A percentile compares a stretch with the other conserved stretches of the same genome.
These are phyloP conservation scores for Wickerhamiella musiphila DNA, from an alignment of 805 yeast genomes.

Conservation along the genomic window DNA sequence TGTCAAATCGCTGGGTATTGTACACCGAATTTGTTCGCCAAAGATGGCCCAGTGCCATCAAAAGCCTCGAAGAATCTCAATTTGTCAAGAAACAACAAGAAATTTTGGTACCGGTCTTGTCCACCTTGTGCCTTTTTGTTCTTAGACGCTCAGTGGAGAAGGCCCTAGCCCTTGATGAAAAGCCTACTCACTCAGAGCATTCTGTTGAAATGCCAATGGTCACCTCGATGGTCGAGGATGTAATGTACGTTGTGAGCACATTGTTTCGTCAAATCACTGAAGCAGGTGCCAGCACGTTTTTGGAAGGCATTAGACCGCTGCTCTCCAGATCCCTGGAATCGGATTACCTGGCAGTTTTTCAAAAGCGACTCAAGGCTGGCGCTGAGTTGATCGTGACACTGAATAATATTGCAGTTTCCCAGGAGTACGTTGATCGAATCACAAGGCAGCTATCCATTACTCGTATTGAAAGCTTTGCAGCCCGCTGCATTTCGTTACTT, in stretches of 20 bases:
- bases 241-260: slow-evolving; percentile 53
- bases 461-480: slow-evolving; percentile 10
- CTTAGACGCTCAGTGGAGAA: slow-evolving; percentile 65
- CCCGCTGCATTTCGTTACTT: slow-evolving; percentile 25
- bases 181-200: slow-evolving; percentile 29
- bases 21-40: slow-evolving; percentile 47
- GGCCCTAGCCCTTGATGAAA: slow-evolving; percentile 61
- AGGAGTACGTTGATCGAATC: slow-evolving; percentile 35
- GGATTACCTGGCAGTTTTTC: slow-evolving; percentile 43
- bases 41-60: slow-evolving; percentile 31
- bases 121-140: slow-evolving; percentile 44
- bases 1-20: slow-evolving; percentile 63
- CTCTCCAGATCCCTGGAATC: slow-evolving; percentile 42
- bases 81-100: slow-evolving; percentile 38
- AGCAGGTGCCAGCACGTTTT: slow-evolving; percentile 45
- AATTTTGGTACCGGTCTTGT: slow-evolving; percentile 44
- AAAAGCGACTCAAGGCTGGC: slow-evolving; percentile 28
- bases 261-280: slow-evolving; percentile 48
- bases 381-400: slow-evolving; percentile 45
- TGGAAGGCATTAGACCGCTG: slow-evolving; percentile 37
- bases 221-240: slow-evolving; percentile 75
- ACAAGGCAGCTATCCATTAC: slow-evolving; percentile 14
- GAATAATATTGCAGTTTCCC: slow-evolving; percentile 54
- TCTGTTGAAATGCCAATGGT: slow-evolving; percentile 42
- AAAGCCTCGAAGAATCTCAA: slow-evolving; percentile 34